Evolutionary conservation across 768 basidiomycete genomes (phyloP), one percentile per base, ranked within the genome.

Genomic region (Hypholoma fasciculare): DNA sequence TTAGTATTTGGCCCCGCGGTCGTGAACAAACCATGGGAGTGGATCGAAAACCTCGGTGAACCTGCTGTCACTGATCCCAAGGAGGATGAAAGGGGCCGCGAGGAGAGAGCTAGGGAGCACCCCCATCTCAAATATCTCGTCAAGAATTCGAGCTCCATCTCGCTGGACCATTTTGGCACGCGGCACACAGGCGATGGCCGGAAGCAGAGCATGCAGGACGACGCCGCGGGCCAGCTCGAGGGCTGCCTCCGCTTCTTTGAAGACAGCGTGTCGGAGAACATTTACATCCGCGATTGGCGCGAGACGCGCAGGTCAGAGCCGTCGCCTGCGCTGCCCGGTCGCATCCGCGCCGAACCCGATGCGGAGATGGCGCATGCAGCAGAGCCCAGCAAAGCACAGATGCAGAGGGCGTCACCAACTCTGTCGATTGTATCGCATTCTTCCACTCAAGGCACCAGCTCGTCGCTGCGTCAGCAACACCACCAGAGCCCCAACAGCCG

Each of bases 21-120:
- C 16, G 76, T 83, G 56, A 90, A 92, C 70, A 82, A 85, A 34
- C 89, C 92, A 3, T 94, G 91, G 91, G 91, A 94, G 69, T 93
- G 91, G 90, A 83, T 87, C 7, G 91, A 94, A 70, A 84, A 88
- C 66, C 65, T 92, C 3, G 90, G 90, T 8, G 87, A 89, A 52
- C 75, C 79, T 3, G 58, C 77, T 7, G 65, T 74, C 11, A 61
- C 75, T 3, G 80, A 82, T 26, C 67, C 77, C 9, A 80, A 76
- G 30, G 80, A 81, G 9, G 74, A 75, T 34, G 72, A 78, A 23
- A 70, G 71, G 26, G 76, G 77, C 52, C 66, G 64, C 17, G 76
- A 78, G 19, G 78, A 79, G 38, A 76, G 72, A 44, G 30, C 30
- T 3, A 34, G 30, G 30, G 76, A 75, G 44, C 71, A 72, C 8